Conservation (phyloP, 176 grass and related monocot genomes). For the Otatea glauca region DNA sequence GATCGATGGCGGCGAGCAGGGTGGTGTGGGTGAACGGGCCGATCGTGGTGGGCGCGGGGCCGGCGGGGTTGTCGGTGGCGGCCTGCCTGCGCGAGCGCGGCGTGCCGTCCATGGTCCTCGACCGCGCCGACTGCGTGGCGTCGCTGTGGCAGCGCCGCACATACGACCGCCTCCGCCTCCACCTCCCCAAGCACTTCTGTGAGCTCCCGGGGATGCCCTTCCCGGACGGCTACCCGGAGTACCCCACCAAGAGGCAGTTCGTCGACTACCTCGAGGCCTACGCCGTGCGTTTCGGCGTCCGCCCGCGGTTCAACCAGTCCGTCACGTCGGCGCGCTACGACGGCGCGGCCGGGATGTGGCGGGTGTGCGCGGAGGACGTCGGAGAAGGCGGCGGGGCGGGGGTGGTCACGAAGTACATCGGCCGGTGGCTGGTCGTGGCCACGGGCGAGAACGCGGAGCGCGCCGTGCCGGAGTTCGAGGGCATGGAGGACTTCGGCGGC, state of each 20-base stretch:
- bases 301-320: slow-evolving; percentile 61
- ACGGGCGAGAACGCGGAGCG: slow-evolving; percentile 84
- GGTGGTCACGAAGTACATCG: slow-evolving; percentile 66
- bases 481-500: slow-evolving; percentile 50
- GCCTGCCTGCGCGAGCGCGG: slow-evolving; percentile 57
- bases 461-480: slow-evolving; percentile 61
- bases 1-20: neutral
- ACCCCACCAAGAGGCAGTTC: slow-evolving; percentile 69
- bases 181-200: slow-evolving; percentile 80
- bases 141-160: slow-evolving; percentile 78
- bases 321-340: slow-evolving; percentile 74
- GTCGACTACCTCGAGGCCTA: slow-evolving; percentile 74
- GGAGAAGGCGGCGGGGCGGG: neutral
- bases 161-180: slow-evolving; percentile 74
- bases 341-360: slow-evolving; percentile 51
- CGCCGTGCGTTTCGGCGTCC: slow-evolving; percentile 42
- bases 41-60: slow-evolving; percentile 78
- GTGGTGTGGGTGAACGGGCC: slow-evolving; percentile 79
- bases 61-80: slow-evolving; percentile 67
- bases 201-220: slow-evolving; percentile 70
- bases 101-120: slow-evolving; percentile 63
- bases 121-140: slow-evolving; percentile 78
- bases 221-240: slow-evolving; percentile 64
- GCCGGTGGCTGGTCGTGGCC: slow-evolving; percentile 80
- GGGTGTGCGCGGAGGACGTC: slow-evolving; percentile 46